Conservation (phyloP, 2,329 filamentous ascomycete species). For the Lachnellula hyalina region DNA sequence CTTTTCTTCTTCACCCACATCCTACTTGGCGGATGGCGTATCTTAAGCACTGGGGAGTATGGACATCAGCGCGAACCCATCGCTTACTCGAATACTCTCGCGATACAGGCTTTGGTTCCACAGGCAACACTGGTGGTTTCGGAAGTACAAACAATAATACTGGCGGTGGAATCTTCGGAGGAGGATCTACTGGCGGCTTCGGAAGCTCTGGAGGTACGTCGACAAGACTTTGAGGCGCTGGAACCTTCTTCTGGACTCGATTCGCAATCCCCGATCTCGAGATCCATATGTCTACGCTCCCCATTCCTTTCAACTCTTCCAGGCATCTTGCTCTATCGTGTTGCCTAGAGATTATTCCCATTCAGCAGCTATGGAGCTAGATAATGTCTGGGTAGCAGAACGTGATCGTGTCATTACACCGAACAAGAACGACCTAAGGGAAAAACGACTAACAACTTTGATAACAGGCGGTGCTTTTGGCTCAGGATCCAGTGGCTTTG, state of each 20-base stretch:
- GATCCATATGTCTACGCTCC: constrained; percentile 1
- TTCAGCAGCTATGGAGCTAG: neutral
- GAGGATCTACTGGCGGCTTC: constrained; percentile 31
- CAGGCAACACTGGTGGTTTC: constrained; percentile 34
- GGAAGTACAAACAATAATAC: constrained; percentile 34
- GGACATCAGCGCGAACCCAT: constrained; percentile 24
- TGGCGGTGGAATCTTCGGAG: constrained; percentile 37
- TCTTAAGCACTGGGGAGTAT: constrained; percentile 12
- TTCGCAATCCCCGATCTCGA: constrained; percentile 2
- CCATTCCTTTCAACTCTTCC: neutral
- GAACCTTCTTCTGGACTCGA: constrained; percentile 18
- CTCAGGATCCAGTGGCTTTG: constrained; percentile 32
- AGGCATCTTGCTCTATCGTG: neutral
- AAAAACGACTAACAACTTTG: constrained; percentile 17
- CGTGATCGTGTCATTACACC: neutral
- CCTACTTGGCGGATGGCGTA: constrained; percentile 7
- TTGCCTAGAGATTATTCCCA: neutral
- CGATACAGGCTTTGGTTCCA: constrained; percentile 39
- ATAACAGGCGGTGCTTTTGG: constrained; percentile 38
- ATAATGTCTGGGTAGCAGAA: neutral
- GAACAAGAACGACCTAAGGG: neutral
- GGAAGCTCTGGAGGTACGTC: constrained; percentile 36
- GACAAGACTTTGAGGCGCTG: constrained; percentile 22
- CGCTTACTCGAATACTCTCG: constrained; percentile 30
- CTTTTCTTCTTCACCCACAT: constrained; percentile 7